These are phyloP conservation scores for Lactarius psammicola DNA, from an alignment of 768 basidiomycete genomes.

Conservation along the genomic window DNA sequence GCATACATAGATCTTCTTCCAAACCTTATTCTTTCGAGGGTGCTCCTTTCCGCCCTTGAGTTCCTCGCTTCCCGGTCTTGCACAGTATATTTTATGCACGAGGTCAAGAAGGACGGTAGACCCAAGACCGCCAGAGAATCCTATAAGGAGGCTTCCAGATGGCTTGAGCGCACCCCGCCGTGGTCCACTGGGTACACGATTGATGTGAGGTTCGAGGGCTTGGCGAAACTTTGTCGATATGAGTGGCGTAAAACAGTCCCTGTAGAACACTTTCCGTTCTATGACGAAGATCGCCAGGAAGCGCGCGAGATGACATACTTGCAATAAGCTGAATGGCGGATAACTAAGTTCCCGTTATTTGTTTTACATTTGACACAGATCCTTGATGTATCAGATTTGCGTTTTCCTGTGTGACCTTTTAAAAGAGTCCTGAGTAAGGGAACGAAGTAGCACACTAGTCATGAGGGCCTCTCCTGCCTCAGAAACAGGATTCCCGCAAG, in stretches of 20 bases:
- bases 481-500: constrained; percentile 61
- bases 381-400: constrained; percentile 65
- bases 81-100: constrained; percentile 58
- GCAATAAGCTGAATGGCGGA: constrained; percentile 83
- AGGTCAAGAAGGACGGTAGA: constrained; percentile 73
- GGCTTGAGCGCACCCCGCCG: constrained; percentile 63
- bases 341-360: constrained; percentile 61
- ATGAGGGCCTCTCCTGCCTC: constrained; percentile 59
- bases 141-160: constrained; percentile 64
- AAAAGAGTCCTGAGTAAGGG: not conserved
- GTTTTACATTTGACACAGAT: constrained; percentile 74
- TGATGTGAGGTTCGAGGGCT: constrained; percentile 62
- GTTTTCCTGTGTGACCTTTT: constrained; percentile 45
- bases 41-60: constrained; percentile 60
- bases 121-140: constrained; percentile 76
- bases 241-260: constrained; percentile 66
- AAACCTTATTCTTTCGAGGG: constrained; percentile 59
- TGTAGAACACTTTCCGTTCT: constrained; percentile 30
- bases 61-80: constrained; percentile 32
- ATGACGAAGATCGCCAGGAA: constrained; percentile 6
- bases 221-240: constrained; percentile 63
- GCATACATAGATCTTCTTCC: constrained; percentile 61
- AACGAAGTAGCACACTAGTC: constrained; percentile 50
- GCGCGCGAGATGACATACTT: constrained; percentile 47
- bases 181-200: constrained; percentile 51